phyloP scores from a whole-genome alignment of 2,329 filamentous ascomycete species.

The Verticillium alfalfae region DNA sequence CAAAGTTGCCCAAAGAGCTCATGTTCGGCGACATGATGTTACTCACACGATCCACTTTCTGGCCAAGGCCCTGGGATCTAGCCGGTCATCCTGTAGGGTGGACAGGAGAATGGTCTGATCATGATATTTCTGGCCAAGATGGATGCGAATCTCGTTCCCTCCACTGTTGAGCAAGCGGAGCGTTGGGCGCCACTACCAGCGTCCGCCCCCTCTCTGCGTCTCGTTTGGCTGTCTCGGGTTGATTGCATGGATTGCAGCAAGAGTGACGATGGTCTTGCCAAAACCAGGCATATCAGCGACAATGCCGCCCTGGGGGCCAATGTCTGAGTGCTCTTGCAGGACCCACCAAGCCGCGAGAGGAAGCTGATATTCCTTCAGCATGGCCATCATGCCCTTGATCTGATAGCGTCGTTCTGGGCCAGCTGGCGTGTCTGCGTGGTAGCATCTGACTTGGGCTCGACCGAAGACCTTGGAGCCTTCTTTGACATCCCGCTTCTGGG shows the following conservation, averaged over 20 bases:
- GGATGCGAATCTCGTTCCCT: slow-evolving; percentile 9
- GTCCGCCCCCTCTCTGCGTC: slow-evolving; percentile 25
- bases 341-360: neutral
- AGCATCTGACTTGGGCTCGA: neutral
- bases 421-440: neutral
- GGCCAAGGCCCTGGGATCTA: neutral
- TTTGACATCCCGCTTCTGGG: neutral
- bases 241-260: slow-evolving; percentile 28
- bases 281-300: slow-evolving; percentile 60
- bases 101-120: neutral
- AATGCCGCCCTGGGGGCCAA: slow-evolving; percentile 40
- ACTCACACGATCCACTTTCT: neutral
- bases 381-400: neutral
- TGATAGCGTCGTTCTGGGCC: neutral
- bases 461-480: neutral
- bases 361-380: neutral
- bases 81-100: neutral
- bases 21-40: neutral
- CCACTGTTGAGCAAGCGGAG: slow-evolving; percentile 20
- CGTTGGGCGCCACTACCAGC: slow-evolving; percentile 23
- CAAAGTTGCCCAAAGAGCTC: too few relatives aligned
- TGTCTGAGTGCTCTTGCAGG: neutral
- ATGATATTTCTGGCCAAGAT: neutral
- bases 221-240: slow-evolving; percentile 30
- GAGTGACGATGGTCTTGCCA: slow-evolving; percentile 54